Evolutionary conservation across 2,329 filamentous ascomycete species (phyloP), one percentile per base, ranked within the genome.

Genomic region (Trichophyton equinum): DNA sequence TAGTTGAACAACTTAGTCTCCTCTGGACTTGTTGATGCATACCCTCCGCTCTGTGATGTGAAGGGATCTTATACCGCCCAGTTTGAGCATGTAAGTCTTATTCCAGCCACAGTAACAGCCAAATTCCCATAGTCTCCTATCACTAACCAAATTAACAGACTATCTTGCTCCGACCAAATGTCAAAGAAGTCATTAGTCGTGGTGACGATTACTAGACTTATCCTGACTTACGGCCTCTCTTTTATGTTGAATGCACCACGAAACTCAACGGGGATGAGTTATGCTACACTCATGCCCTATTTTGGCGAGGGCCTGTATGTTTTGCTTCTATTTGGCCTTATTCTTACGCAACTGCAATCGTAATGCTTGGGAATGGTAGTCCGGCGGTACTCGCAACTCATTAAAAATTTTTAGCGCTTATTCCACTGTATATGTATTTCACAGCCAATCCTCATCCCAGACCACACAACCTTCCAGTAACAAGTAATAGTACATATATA

Each of bases 31-130:
- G 89, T 96, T 49, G 89, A 96, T 75, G 85, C 88, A 49, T 96
- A 96, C 72, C 90, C 91, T 44, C 91, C 91, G 33, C 79, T 96
- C 67, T 86, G 88, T 67, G 91, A 96, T 76, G 85, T 91, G 76
- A 95, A 95, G 81, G 92, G 92, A 62, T 95, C 89, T 27, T 96
- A 95, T 74, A 95, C 91, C 27, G 92, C 91, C 65, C 91, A 96
- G 73, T 95, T 85, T 72, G 91, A 96, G 79, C 91, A 96, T 78
- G 91, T 95, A 77, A 82, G 88, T 83, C 22, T 9, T 36, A 33
- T 33, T n/a, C 27, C 38, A 46, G 27, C 61, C 38, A 5, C 38
- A 4, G 18, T 20, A 38, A 20, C 42, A 40, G 27, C 18, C 11
- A 55, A 44, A 27, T 8, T 47, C 46, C 6, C 22, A 27, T 36